These are phyloP conservation scores for Cruciata laevipes DNA, from an alignment of 257 asterid species.

Conservation along the genomic window DNA sequence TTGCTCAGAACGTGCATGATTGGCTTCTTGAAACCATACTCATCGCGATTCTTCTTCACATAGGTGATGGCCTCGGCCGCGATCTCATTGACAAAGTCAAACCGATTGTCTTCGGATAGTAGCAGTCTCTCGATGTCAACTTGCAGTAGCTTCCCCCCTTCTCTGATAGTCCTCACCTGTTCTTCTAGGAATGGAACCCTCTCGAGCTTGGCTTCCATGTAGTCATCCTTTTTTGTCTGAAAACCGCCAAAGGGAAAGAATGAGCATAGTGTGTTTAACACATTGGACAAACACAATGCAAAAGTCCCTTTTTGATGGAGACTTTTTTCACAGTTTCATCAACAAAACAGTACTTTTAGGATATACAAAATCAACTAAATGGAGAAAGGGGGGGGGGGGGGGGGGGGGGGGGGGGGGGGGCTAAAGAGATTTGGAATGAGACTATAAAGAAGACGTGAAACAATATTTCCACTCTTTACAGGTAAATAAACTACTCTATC, in stretches of 20 bases:
- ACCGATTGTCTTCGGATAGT: conserved; percentile 77
- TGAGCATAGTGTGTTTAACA: background rate
- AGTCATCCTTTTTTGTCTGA: conserved; percentile 58
- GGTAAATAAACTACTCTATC: background rate
- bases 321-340: background rate
- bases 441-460: background rate
- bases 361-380: background rate
- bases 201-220: conserved; percentile 45
- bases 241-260: background rate
- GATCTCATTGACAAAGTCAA: conserved; percentile 70
- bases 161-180: conserved; percentile 73
- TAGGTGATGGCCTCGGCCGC: conserved; percentile 93
- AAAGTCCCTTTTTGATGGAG: background rate
- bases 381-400: too few relatives aligned
- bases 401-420: too few relatives aligned
- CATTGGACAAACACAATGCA: background rate
- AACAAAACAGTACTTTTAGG: background rate
- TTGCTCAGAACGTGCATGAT: conserved; percentile 86
- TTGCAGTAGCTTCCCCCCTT: conserved; percentile 51
- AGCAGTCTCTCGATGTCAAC: conserved; percentile 77
- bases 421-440: too few relatives aligned
- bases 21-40: conserved; percentile 83
- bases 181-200: conserved; percentile 90
- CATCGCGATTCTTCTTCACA: conserved; percentile 86
- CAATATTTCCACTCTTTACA: background rate